phyloP scores from a whole-genome alignment of 345 rosid species.

The Xanthoceras sorbifolium region DNA sequence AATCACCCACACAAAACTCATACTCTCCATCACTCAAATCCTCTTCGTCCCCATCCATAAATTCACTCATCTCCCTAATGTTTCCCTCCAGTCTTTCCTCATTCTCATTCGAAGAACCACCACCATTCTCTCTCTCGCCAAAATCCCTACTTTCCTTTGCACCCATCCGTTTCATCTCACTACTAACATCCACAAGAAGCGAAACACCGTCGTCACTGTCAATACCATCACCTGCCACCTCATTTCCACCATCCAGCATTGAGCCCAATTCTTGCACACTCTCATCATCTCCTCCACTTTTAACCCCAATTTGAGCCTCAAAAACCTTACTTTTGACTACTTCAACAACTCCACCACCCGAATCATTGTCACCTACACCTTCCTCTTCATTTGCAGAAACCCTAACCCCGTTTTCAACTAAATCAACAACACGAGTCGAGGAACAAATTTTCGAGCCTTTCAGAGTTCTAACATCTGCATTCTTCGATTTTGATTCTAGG shows the following conservation, averaged over 20 bases:
- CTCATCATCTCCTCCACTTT: constrained; percentile 20
- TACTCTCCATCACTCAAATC: constrained; percentile 37
- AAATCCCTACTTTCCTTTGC: background rate
- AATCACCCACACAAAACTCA: constrained; percentile 73
- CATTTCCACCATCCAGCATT: constrained; percentile 37
- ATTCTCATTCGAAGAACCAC: constrained; percentile 16
- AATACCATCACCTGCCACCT: background rate
- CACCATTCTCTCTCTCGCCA: constrained; percentile 9
- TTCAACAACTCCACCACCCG: constrained; percentile 11
- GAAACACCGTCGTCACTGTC: constrained; percentile 21
- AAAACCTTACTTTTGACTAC: constrained; percentile 5
- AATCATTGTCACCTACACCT: constrained; percentile 13
- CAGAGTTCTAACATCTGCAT: constrained; percentile 26
- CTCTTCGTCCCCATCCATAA: constrained; percentile 24
- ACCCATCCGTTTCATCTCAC: constrained; percentile 7
- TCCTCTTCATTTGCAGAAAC: constrained; percentile 44
- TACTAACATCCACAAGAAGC: constrained; percentile 23
- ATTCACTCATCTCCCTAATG: constrained; percentile 10
- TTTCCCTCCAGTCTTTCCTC: constrained; percentile 22
- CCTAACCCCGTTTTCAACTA: constrained; percentile 40
- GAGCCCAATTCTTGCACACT: constrained; percentile 64
- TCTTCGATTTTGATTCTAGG: constrained; percentile 19
- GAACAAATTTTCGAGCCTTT: background rate
- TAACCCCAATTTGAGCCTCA: constrained; percentile 22
- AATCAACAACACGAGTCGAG: background rate